Conservation (phyloP, 495 filamentous ascomycete genomes). For the Daldinia caldariorum region DNA sequence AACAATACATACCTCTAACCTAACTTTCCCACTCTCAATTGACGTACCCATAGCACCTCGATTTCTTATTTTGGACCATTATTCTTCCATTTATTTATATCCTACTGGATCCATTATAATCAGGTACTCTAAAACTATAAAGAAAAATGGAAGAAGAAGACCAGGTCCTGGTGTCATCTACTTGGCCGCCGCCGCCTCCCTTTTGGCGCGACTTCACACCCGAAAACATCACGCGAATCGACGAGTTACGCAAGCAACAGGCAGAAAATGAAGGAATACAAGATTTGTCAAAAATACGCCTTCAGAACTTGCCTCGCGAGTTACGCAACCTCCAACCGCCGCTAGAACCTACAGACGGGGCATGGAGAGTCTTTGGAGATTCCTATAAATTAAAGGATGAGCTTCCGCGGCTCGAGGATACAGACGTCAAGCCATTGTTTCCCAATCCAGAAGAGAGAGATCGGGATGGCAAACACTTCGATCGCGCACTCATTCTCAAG, state of each 20-base stretch:
- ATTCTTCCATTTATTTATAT: not conserved
- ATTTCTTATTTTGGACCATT: not conserved
- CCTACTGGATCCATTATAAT: not conserved
- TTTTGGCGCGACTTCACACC: constrained; percentile 91
- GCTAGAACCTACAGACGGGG: constrained; percentile 71
- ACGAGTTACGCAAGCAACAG: constrained; percentile 58
- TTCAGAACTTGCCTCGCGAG: constrained; percentile 73
- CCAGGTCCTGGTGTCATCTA: constrained; percentile 46
- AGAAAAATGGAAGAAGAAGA: constrained; percentile 54
- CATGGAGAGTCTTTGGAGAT: constrained; percentile 80
- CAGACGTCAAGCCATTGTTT: constrained; percentile 76
- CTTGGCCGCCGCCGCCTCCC: constrained; percentile 82
- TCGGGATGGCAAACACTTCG: constrained; percentile 61
- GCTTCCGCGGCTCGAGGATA: constrained; percentile 72
- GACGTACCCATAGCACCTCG: not conserved
- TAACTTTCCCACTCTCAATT: not conserved
- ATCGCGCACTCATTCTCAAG: constrained; percentile 80
- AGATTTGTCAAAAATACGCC: constrained; percentile 45
- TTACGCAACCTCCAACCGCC: constrained; percentile 86
- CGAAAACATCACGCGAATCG: constrained; percentile 75
- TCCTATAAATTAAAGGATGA: constrained; percentile 70
- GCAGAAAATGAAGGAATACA: constrained; percentile 42
- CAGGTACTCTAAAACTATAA: not conserved
- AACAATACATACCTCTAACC: too few species aligned
- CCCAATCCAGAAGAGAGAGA: constrained; percentile 56